Percentiles rank a stretch among this genome's conserved stretches.
Conservation (phyloP, 2,329 filamentous ascomycete species). For the Ceratocystiopsis minuta region DNA sequence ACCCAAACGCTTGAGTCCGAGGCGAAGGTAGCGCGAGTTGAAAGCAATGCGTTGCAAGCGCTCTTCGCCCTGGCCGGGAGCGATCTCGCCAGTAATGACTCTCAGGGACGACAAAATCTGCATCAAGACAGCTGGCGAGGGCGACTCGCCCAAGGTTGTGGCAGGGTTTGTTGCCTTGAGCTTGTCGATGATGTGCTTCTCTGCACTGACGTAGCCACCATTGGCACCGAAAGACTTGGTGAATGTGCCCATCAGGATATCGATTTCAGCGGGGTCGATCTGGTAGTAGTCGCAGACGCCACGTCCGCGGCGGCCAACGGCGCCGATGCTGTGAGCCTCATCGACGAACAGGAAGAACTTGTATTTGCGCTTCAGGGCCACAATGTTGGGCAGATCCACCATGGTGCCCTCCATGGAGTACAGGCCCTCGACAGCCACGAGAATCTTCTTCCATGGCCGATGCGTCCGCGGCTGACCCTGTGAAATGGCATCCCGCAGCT, state of each 20-base stretch:
- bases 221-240: conserved; percentile 98
- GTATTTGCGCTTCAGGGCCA: conserved; percentile 83
- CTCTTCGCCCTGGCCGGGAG: conserved; percentile 85
- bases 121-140: conserved; percentile 70
- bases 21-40: conserved; percentile 94
- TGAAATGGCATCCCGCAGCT: conserved; percentile 79
- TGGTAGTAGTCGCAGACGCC: conserved; percentile 97
- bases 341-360: conserved; percentile 94
- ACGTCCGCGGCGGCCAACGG: conserved; percentile 69
- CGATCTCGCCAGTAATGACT: conserved; percentile 76
- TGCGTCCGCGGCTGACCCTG: conserved; percentile 97
- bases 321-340: conserved; percentile 90
- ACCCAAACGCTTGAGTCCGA: conserved; percentile 89
- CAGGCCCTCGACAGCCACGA: conserved; percentile 87
- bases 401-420: conserved; percentile 99
- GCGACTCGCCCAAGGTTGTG: conserved; percentile 72
- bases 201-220: conserved; percentile 81
- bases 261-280: conserved; percentile 70
- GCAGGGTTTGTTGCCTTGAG: conserved; percentile 72
- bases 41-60: conserved; percentile 89
- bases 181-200: conserved; percentile 84
- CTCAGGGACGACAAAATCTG: conserved; percentile 78
- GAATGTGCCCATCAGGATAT: conserved; percentile 94
- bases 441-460: conserved; percentile 96
- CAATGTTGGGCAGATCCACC: conserved; percentile 84